Evolutionary conservation across 2,329 filamentous ascomycete genomes (phyloP).

Genomic region (Xylariaceae sp.): DNA sequence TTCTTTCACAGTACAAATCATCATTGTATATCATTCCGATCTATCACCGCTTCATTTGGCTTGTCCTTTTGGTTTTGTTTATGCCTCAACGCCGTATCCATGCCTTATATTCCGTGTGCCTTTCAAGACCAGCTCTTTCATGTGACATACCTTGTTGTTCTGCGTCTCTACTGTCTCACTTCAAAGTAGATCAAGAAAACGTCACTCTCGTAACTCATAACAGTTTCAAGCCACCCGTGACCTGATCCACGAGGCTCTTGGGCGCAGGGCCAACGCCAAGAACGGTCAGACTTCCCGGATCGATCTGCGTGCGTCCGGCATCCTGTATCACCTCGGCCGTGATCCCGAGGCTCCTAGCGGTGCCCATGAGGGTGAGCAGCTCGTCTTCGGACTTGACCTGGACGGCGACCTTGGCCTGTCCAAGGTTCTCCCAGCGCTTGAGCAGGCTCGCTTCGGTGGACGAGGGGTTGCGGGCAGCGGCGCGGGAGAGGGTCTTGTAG

Average conservation of each 20-base stretch:
- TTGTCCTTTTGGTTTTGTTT: too few relatives aligned
- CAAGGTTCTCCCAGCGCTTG: conserved; percentile 76
- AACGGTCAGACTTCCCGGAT: conserved; percentile 86
- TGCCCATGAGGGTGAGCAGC: conserved; percentile 66
- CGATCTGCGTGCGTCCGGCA: conserved; percentile 96
- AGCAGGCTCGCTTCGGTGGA: conserved; percentile 61
- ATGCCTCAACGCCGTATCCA: too few relatives aligned
- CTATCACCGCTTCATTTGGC: too few relatives aligned
- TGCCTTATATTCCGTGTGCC: too few relatives aligned
- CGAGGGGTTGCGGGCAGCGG: conserved; percentile 47
- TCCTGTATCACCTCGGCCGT: conserved; percentile 89
- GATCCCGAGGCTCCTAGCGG: conserved; percentile 77
- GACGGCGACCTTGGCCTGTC: conserved; percentile 91
- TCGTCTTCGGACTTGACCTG: conserved; percentile 86
- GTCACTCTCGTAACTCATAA: conserved; percentile 17
- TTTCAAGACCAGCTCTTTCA: too few relatives aligned
- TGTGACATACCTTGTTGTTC: too few relatives aligned
- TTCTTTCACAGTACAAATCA: too few relatives aligned
- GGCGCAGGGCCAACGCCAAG: conserved; percentile 79
- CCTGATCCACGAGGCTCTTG: conserved; percentile 78
- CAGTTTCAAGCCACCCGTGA: conserved; percentile 41
- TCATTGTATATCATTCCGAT: too few relatives aligned
- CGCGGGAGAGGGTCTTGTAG: conserved; percentile 75
- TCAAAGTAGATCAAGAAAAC: too few relatives aligned
- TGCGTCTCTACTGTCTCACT: too few relatives aligned